phyloP scores from a whole-genome alignment of 2,329 filamentous ascomycete genomes.

The Colletotrichum chrysophilum region DNA sequence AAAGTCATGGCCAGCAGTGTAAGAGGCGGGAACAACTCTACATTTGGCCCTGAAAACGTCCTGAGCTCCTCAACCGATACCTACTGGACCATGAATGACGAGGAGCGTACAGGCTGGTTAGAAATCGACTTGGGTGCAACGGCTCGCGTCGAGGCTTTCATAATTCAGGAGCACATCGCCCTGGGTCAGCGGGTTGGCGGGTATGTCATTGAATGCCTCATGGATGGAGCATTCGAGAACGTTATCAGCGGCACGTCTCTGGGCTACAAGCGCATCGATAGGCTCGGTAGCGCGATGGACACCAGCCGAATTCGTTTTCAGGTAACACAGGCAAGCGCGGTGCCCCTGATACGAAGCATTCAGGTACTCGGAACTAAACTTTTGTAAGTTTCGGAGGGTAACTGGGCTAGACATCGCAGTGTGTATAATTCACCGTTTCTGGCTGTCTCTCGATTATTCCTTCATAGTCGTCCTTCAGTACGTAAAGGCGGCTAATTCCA shows the following conservation, averaged over 20 bases:
- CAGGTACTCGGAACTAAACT: too few species aligned
- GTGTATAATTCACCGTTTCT: too few species aligned
- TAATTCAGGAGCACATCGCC: background rate
- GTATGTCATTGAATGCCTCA: rapidly evolving
- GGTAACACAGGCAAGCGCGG: background rate
- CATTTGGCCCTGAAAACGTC: background rate
- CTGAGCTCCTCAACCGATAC: background rate
- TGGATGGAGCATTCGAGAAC: background rate
- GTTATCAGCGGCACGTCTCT: background rate
- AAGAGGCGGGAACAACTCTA: background rate
- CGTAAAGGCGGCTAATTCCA: too few species aligned
- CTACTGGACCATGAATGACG: background rate
- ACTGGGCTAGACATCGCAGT: too few species aligned
- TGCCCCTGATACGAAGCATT: rapidly evolving
- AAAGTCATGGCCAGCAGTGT: background rate
- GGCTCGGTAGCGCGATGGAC: background rate
- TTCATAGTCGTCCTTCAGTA: too few species aligned
- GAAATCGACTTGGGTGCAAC: background rate
- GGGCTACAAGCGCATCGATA: background rate
- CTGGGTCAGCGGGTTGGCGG: background rate
- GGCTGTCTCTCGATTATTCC: too few species aligned
- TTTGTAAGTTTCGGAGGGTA: too few species aligned
- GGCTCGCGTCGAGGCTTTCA: background rate
- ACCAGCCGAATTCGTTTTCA: background rate
- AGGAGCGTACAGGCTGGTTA: background rate